A percentile compares a stretch with the other conserved stretches of the same genome.
Conservation (phyloP, 306 rosid species). For the Medicago lupulina region DNA sequence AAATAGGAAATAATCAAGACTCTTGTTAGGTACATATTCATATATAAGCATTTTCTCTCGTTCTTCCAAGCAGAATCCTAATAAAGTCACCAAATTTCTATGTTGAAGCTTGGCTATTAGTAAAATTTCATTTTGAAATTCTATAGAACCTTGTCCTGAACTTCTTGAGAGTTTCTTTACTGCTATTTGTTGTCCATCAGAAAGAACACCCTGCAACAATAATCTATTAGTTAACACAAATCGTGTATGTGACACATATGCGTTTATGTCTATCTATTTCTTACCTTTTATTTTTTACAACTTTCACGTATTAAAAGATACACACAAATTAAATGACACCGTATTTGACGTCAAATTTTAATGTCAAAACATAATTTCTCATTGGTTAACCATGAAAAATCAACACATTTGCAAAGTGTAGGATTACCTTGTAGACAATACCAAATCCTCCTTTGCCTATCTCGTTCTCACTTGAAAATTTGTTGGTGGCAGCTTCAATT, state of each 20-base stretch:
- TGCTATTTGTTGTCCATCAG: conserved; percentile 32
- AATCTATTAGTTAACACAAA: not conserved
- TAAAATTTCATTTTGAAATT: conserved; percentile 46
- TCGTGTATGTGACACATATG: not conserved
- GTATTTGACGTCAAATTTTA: no score
- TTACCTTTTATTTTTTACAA: no score
- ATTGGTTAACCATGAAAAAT: not conserved
- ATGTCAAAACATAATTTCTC: no score
- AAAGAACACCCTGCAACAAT: conserved; percentile 38
- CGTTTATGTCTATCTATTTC: not conserved
- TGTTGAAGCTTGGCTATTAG: conserved; percentile 48
- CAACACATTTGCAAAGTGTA: no score
- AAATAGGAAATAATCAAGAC: conserved; percentile 46
- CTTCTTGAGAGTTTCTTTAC: conserved; percentile 43
- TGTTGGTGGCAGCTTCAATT: conserved; percentile 57
- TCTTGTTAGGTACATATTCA: conserved; percentile 46
- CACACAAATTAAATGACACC: no score
- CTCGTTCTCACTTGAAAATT: conserved; percentile 46
- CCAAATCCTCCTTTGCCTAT: conserved; percentile 68
- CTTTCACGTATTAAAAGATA: no score
- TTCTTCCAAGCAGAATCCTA: conserved; percentile 50
- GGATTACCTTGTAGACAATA: conserved; percentile 54
- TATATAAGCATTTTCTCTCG: conserved; percentile 44
- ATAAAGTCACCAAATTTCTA: conserved; percentile 41
- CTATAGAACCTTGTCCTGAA: conserved; percentile 39